Evolutionary conservation across 164 flowering plant genomes (phyloP).

Genomic region (Piper betle): DNA sequence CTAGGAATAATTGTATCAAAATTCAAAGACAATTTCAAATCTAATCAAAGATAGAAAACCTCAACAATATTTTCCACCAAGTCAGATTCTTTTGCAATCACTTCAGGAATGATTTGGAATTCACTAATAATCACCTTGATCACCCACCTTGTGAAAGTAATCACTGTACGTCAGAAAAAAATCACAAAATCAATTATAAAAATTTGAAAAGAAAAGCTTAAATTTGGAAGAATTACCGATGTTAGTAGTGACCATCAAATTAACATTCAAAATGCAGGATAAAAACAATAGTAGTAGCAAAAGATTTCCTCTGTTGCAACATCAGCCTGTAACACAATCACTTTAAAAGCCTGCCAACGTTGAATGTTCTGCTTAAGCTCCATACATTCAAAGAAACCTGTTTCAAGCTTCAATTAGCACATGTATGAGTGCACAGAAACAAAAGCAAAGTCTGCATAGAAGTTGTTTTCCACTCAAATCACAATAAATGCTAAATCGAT

Average conservation of each 20-base stretch:
- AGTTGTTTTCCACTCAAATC: no score
- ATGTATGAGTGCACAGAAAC: no score
- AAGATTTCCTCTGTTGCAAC: not conserved
- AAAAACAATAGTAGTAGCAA: not conserved
- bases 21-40: no score
- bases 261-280: not conserved
- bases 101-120: slow-evolving; percentile 30
- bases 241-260: not conserved
- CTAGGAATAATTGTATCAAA: no score
- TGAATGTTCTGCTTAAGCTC: no score
- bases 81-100: slow-evolving; percentile 61
- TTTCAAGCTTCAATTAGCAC: no score
- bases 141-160: slow-evolving; percentile 71
- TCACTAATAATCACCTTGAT: slow-evolving; percentile 53
- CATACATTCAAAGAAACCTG: no score
- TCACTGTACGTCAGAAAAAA: not conserved
- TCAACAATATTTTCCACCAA: slow-evolving; percentile 75
- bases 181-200: not conserved
- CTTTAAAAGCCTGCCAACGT: not conserved
- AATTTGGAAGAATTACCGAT: no score
- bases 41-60: slow-evolving; percentile 50
- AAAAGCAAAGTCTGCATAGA: no score
- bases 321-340: not conserved
- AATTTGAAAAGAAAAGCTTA: no score
- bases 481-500: not conserved